These are phyloP conservation scores for Apiospora phragmitis DNA, from an alignment of 2,329 filamentous ascomycete species.

Conservation along the genomic window DNA sequence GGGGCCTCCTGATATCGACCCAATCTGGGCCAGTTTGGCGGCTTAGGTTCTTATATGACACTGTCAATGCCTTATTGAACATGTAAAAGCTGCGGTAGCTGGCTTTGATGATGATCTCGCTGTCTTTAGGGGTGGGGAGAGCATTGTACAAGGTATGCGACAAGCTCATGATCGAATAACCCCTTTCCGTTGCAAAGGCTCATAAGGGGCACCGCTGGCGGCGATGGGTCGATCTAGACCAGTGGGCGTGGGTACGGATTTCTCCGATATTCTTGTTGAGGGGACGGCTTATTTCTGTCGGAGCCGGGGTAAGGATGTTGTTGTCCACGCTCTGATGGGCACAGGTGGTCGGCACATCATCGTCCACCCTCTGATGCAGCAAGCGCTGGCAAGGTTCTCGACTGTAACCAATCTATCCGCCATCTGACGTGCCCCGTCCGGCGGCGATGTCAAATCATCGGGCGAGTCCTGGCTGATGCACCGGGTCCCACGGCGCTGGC, in stretches of 20 bases:
- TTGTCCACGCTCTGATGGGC: not conserved
- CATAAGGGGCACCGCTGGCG: not conserved
- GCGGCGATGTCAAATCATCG: not conserved
- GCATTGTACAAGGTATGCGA: not conserved
- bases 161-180: not conserved
- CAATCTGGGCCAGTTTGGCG: not conserved
- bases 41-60: not conserved
- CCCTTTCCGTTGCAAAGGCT: not conserved
- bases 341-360: not conserved
- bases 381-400: not conserved
- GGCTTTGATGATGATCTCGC: not conserved
- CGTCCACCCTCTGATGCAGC: not conserved
- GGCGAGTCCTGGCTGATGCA: not conserved
- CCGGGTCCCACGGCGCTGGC: not conserved
- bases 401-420: slow-evolving; percentile 3
- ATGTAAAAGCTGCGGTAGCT: not conserved
- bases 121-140: not conserved
- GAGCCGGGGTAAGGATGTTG: not conserved
- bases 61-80: not conserved
- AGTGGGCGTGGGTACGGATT: not conserved
- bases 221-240: not conserved
- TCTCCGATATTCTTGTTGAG: not conserved
- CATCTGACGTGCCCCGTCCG: not conserved
- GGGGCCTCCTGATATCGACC: slow-evolving; percentile 11
- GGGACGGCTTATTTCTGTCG: not conserved